Conservation (phyloP, 768 basidiomycete species). For the Kwoniella sp. region DNA sequence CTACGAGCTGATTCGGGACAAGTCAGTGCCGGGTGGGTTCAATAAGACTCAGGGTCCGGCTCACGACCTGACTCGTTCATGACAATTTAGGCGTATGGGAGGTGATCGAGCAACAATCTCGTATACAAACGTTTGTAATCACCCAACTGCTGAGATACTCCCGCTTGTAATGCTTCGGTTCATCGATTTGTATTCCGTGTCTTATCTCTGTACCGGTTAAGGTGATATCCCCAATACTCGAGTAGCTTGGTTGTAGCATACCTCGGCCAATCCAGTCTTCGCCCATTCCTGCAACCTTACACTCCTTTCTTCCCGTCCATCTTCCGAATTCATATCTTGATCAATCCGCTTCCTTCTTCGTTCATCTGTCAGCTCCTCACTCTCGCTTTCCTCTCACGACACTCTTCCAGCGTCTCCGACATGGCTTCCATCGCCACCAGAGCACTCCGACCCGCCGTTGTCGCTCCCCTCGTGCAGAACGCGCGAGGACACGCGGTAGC, state of each 20-base stretch:
- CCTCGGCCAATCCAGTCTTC: neutral
- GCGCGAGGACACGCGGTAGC: conserved; percentile 44
- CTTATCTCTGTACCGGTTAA: conserved; percentile 5
- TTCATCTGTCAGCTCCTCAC: conserved; percentile 1
- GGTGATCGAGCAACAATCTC: too few species aligned
- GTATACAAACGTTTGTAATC: too few species aligned
- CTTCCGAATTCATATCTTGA: neutral
- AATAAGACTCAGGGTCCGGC: neutral
- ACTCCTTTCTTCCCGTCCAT: conserved; percentile 11
- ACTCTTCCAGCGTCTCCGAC: neutral
- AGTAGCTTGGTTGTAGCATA: too few species aligned
- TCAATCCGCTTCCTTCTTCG: conserved; percentile 1
- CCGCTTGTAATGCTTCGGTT: neutral
- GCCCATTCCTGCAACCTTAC: neutral
- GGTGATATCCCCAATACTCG: neutral
- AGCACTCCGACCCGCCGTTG: conserved; percentile 25
- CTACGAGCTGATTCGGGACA: neutral
- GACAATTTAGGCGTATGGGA: too few species aligned
- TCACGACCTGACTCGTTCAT: neutral
- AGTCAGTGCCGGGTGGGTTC: conserved; percentile 2
- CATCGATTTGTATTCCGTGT: neutral
- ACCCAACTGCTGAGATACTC: neutral
- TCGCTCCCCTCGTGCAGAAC: conserved; percentile 25
- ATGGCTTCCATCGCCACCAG: conserved; percentile 22
- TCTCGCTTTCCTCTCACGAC: neutral